Base-by-base conservation (phyloP, 306 rosid species). In the Rosa chinensis region DNA sequence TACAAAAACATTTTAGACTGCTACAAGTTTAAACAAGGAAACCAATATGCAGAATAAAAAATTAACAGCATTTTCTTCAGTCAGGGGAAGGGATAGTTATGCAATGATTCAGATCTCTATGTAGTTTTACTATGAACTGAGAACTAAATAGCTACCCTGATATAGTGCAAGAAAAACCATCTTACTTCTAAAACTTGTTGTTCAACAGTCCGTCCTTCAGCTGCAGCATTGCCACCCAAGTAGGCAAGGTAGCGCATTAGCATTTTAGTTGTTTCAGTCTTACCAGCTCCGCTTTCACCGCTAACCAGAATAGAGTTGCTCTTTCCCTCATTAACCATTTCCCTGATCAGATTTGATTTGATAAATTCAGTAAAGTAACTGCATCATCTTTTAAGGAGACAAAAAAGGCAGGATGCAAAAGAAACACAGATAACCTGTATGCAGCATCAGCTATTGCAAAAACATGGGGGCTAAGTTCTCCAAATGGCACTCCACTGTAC, bases 211-310 rank as follows among this genome's bases (percentile, higher is more conserved):
- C 88, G 79, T 73, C 98, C 94, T 87, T 87, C 94, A 74, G 92
- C 78, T 73, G 89, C 92, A 74, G 84, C 74, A 69, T 83, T 81
- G 67, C 98, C 97, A 71, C 97, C 98, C 84, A 94, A 84, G 89
- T 66, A 92, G 80, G 97, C 98, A 79, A 94, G 91, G 90, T 94
- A 94, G 58, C 83, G 88, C 98, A 94, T 92, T 79, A 94, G 94
- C 96, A 90, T 89, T 89, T 94, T 94, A 74, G 98, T 90, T 79
- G 97, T 94, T 87, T 94, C 98, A 37, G 98, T 94, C 88, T 94
- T 92, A 77, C 98, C 98, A 68, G 98, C 93, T 58, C 98, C 98
- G 50, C 98, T 94, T 85, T 94, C 98, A 71, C 98, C 96, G 69
- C 98, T 94, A 73, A 94, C 98, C 69, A 92, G 90, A 89, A 94